These are phyloP conservation scores for Podaxis sp. DNA, from an alignment of 768 basidiomycete genomes.

Conservation along the genomic window DNA sequence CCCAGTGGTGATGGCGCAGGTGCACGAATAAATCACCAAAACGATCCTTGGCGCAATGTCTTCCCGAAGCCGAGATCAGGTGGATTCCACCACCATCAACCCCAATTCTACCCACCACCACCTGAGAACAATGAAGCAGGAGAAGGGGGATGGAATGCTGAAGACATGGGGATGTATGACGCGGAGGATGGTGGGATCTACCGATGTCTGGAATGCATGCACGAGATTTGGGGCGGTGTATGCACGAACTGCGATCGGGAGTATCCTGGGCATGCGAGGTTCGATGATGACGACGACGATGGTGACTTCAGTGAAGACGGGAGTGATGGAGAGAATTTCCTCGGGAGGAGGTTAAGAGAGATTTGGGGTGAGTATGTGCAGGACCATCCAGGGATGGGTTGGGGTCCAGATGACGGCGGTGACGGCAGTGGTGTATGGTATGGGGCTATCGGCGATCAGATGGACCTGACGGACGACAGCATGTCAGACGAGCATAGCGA, in stretches of 20 bases:
- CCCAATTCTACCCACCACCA: slow-evolving; percentile 14
- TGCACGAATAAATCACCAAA: slow-evolving; percentile 11
- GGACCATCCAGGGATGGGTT: not conserved
- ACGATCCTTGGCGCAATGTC: slow-evolving; percentile 65
- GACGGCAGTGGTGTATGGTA: not conserved
- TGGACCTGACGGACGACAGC: not conserved
- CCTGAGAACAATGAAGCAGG: slow-evolving; percentile 17
- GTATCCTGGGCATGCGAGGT: slow-evolving; percentile 50
- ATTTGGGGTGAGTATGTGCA: not conserved
- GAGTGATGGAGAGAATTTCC: not conserved
- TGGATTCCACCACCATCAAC: slow-evolving; percentile 4
- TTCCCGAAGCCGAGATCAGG: slow-evolving; percentile 31
- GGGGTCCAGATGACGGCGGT: slow-evolving; percentile 10
- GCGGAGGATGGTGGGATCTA: slow-evolving; percentile 74
- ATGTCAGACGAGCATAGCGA: not conserved
- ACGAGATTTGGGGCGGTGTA: slow-evolving; percentile 70
- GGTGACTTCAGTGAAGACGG: slow-evolving; percentile 14
- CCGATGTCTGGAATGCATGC: slow-evolving; percentile 70
- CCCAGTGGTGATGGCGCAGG: slow-evolving; percentile 16
- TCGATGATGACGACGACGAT: slow-evolving; percentile 36
- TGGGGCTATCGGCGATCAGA: not conserved
- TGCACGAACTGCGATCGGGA: slow-evolving; percentile 59
- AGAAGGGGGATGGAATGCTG: slow-evolving; percentile 24
- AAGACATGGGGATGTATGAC: slow-evolving; percentile 62
- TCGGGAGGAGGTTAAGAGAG: slow-evolving; percentile 5